A percentile compares a stretch with the other conserved stretches of the same genome.
These are phyloP conservation scores for Cyclotella baltica DNA, from an alignment of 108 stramenopile genomes.

Conservation along the genomic window DNA sequence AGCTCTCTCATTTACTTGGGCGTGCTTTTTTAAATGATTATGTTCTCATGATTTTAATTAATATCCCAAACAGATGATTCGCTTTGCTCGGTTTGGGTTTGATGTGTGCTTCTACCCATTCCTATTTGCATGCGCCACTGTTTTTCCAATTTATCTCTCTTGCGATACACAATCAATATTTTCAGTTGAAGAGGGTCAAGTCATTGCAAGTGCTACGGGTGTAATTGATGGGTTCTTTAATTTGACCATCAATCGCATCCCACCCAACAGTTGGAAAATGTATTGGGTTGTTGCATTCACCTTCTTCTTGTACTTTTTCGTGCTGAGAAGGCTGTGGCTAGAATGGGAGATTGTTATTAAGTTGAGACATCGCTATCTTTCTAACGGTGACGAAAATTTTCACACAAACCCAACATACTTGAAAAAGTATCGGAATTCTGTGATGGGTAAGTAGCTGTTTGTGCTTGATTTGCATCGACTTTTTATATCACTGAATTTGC, in stretches of 20 bases:
- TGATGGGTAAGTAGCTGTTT: background rate
- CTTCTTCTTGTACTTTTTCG: slow-evolving; percentile 50
- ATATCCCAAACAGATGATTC: too few species aligned
- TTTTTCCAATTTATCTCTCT: slow-evolving; percentile 33
- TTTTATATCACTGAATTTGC: background rate
- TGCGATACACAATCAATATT: slow-evolving; percentile 9
- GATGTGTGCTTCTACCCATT: slow-evolving; percentile 70
- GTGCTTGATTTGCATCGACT: background rate
- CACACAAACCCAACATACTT: slow-evolving; percentile 45
- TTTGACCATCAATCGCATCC: slow-evolving; percentile 52
- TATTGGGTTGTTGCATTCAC: slow-evolving; percentile 52
- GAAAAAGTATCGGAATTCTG: slow-evolving; percentile 61
- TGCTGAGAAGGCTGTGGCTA: slow-evolving; percentile 64
- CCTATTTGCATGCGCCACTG: slow-evolving; percentile 39
- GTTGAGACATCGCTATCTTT: slow-evolving; percentile 63
- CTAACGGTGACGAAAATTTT: slow-evolving; percentile 56
- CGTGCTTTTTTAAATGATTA: too few species aligned
- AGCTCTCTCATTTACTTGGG: too few species aligned
- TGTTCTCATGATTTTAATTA: too few species aligned
- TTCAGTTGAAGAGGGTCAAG: background rate
- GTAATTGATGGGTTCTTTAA: slow-evolving; percentile 37
- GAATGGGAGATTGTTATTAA: slow-evolving; percentile 71
- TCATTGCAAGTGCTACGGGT: background rate
- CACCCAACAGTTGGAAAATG: slow-evolving; percentile 31
- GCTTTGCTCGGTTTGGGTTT: slow-evolving; percentile 66